phyloP scores from a whole-genome alignment of 73 alveolate genomes.

The Breviolum minutum region DNA sequence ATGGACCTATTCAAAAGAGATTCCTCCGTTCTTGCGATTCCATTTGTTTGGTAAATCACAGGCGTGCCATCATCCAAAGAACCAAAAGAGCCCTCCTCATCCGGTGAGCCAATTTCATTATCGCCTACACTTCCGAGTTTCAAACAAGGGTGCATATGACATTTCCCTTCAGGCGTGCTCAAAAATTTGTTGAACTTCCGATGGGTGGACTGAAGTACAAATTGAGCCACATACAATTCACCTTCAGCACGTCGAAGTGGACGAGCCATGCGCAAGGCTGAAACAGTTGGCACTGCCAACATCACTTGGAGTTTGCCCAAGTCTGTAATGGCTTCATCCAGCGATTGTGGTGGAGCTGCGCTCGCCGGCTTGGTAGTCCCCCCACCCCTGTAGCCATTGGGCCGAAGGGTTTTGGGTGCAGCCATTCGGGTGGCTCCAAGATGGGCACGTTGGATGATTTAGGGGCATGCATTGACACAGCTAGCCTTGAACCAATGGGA shows the following conservation, averaged over 20 bases:
- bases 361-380: background rate
- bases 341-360: background rate
- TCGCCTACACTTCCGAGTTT: constrained; percentile 43
- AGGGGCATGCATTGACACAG: too few species aligned
- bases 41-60: constrained; percentile 71
- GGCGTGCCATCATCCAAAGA: constrained; percentile 62
- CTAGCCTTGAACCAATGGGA: too few species aligned
- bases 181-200: constrained; percentile 67
- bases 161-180: constrained; percentile 71
- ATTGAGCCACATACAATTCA: constrained; percentile 84
- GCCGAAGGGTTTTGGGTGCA: background rate
- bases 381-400: background rate
- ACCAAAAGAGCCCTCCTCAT: constrained; percentile 78
- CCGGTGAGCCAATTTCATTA: background rate
- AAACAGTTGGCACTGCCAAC: constrained; percentile 66
- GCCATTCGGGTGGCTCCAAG: background rate
- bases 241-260: constrained; percentile 79
- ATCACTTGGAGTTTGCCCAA: constrained; percentile 57
- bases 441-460: too few species aligned
- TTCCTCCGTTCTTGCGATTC: constrained; percentile 65
- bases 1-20: constrained; percentile 27
- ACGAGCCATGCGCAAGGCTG: constrained; percentile 57
- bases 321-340: constrained; percentile 69
- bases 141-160: constrained; percentile 52
- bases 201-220: constrained; percentile 83